Base-by-base conservation (phyloP, 1,139 yeast species). In the Candida dubliniensis region DNA sequence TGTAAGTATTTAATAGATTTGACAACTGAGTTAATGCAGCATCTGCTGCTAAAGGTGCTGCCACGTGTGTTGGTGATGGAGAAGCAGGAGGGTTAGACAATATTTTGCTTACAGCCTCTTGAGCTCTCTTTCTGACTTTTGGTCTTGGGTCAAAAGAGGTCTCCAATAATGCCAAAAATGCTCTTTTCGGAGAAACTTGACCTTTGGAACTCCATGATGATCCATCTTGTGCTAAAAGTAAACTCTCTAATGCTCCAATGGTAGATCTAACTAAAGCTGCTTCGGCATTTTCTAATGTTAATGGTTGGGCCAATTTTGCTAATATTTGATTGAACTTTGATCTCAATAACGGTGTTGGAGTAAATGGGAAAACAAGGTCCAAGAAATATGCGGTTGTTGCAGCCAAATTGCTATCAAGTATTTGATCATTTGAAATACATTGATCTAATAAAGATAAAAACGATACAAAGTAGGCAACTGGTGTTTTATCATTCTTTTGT, bases 101-200 rank as follows among this genome's bases (percentile, higher is more conserved):
- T 29, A 93, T 71, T 5, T 71, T 75, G 39, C 76, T 67, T 15
- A 93, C 75, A 1, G 97, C 87, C 47, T 93, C 99, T 55, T 85
- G 87, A 1, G 98, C 96, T 71, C 97, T 82, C 78, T 87, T 89
- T 64, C 99, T 82, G 10, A 95, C 96, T 59, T 95, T 95, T 30
- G 99, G 99, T 61, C 99, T 79, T 36, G 88, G 84, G 63, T 95
- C 99, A 43, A 87, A 68, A 0, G 93, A 79, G 51, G 90, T 74
- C 57, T 89, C 91, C 49, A 93, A 68, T 47, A 95, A 67, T 32
- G 96, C 97, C 39, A 81, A 77, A 49, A 91, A 68, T 24, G 95
- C 96, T 68, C 96, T 81, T 59, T 78, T 79, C 27, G 97, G 96
- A 26, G 93, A 84, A 52, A 87, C 73, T 42, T 77, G 77, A 63